phyloP scores from a whole-genome alignment of 1,139 yeast species.

The Entelexis sorbosivorans region DNA sequence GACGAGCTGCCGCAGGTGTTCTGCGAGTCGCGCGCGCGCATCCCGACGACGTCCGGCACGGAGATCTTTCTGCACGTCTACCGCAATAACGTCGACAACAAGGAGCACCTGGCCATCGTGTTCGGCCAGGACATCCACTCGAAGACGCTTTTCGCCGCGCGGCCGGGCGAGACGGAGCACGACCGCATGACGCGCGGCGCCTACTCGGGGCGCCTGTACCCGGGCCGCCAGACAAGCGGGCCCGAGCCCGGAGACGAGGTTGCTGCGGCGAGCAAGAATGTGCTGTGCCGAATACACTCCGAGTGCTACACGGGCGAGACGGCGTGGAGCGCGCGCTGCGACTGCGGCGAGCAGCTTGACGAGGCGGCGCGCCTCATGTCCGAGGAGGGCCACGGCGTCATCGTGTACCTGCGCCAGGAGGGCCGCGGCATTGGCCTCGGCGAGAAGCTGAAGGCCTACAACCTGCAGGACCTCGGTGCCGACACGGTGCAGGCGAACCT shows the following conservation, averaged over 20 bases:
- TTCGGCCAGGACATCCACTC: slow-evolving; percentile 89
- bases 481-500: slow-evolving; percentile 96
- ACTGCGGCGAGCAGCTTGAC: slow-evolving; percentile 97
- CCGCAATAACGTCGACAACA: slow-evolving; percentile 71
- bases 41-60: slow-evolving; percentile 86
- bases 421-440: slow-evolving; percentile 98
- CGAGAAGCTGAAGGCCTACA: slow-evolving; percentile 92
- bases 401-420: slow-evolving; percentile 91
- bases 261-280: slow-evolving; percentile 23
- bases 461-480: slow-evolving; percentile 93
- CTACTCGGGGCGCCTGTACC: slow-evolving; percentile 74
- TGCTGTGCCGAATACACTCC: slow-evolving; percentile 77
- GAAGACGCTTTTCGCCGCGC: slow-evolving; percentile 49
- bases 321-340: slow-evolving; percentile 98
- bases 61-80: slow-evolving; percentile 88
- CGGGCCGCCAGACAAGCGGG: slow-evolving; percentile 53
- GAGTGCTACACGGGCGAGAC: slow-evolving; percentile 99
- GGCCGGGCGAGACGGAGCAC: slow-evolving; percentile 68
- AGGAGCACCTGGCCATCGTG: slow-evolving; percentile 94
- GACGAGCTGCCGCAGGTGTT: slow-evolving; percentile 54
- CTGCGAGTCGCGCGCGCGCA: slow-evolving; percentile 85
- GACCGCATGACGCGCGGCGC: slow-evolving; percentile 98
- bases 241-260: slow-evolving; percentile 8
- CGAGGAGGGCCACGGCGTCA: slow-evolving; percentile 74
- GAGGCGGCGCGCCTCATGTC: slow-evolving; percentile 96